Base-by-base conservation (phyloP, 768 basidiomycete species). In the Boletus rubescentipes region DNA sequence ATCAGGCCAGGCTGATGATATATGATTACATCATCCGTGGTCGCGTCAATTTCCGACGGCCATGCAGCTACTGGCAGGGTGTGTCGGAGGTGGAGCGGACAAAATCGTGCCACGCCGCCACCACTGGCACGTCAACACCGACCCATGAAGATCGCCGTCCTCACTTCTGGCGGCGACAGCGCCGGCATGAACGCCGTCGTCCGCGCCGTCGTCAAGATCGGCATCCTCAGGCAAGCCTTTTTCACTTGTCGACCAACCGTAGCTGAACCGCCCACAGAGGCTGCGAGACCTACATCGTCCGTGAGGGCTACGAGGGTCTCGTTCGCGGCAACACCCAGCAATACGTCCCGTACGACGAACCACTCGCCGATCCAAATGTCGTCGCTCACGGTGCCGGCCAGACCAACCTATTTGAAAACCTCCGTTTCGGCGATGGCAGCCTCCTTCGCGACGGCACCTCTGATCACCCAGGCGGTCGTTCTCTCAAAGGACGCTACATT, bases 141-240 rank as follows among this genome's bases (percentile, higher is more conserved):
- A 26, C 3, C 39, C 9, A 92, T 94, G 85, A 94, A 93, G 77
- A 82, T 97, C 67, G 96, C 95, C 1, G 88, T 96, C 46, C 83
- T 98, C 59, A 99, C 97, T 1, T 91, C 89, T 3, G 97, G 96
- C 42, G 96, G 97, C 67, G 97, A 99, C 78, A 93, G 91, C 73
- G 95, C 97, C 48, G 97, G 97, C 65, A 93, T 94, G 92, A 95
- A 96, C 68, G 93, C 93, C 31, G 91, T 86, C 51, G 96, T 99
- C 48, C 90, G 97, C 61, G 81, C 94, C 1, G 87, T 94, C 42
- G 96, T 98, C 59, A 93, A 93, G 73, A 85, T 85, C 61, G 93
- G 88, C 32, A 97, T 99, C 61, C 78, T 93, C 58, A 87, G 88
- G 94, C 94, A 67, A 60, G 84, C 73, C 35, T 6, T 26, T 18